Conservation (phyloP, 371 early-diverging fungal species). For the Dichotomocladium elegans region DNA sequence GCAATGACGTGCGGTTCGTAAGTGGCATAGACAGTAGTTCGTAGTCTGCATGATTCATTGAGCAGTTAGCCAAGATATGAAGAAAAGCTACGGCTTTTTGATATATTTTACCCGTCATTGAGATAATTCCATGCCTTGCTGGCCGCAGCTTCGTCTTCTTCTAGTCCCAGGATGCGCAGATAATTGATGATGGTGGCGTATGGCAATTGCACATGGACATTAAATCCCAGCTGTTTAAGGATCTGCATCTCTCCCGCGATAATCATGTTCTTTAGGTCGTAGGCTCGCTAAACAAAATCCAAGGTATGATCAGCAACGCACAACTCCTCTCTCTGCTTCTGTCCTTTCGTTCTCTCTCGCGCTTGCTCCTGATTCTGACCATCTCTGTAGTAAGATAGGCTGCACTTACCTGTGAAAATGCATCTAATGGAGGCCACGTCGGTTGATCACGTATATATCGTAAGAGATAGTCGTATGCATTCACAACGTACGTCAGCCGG, state of each 20-base stretch:
- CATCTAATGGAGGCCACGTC: slow-evolving; percentile 51
- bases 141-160: slow-evolving; percentile 66
- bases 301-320: neutral
- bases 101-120: slow-evolving; percentile 75
- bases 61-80: neutral
- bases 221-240: slow-evolving; percentile 83
- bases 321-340: neutral
- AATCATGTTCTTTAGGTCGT: slow-evolving; percentile 73
- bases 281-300: slow-evolving; percentile 47
- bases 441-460: slow-evolving; percentile 51
- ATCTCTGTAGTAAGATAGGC: too few relatives aligned
- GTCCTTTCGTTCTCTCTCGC: neutral
- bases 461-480: slow-evolving; percentile 70
- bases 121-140: slow-evolving; percentile 88
- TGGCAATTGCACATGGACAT: slow-evolving; percentile 93
- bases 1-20: slow-evolving; percentile 90
- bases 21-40: slow-evolving; percentile 77
- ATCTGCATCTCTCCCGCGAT: slow-evolving; percentile 85
- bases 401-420: slow-evolving; percentile 54
- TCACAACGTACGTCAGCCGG: slow-evolving; percentile 71
- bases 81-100: neutral
- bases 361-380: neutral
- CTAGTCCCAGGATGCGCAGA: slow-evolving; percentile 75
- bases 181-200: slow-evolving; percentile 94
- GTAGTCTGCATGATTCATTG: slow-evolving; percentile 43